Percentiles rank a stretch among this genome's conserved stretches.
Evolutionary conservation across 805 yeast genomes (phyloP).

Genomic region (Yamadazyma tumulicola): DNA sequence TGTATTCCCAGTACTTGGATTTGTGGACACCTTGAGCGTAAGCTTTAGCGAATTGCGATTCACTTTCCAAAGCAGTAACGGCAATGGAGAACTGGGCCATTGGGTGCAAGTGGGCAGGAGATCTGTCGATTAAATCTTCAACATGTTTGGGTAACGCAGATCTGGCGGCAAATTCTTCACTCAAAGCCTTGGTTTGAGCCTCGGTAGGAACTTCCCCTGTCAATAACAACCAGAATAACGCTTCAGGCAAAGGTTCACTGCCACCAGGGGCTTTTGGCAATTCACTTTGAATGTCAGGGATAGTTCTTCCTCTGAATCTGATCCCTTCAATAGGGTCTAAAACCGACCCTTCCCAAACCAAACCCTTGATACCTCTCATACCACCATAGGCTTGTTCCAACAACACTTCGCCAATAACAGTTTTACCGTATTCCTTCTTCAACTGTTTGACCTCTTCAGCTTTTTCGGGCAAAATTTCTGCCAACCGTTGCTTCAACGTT

Average conservation of each 20-base stretch:
- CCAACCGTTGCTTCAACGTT: slow-evolving; percentile 91
- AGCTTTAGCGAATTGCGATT: slow-evolving; percentile 67
- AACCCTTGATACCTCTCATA: slow-evolving; percentile 73
- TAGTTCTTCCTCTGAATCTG: slow-evolving; percentile 74
- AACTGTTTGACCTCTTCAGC: slow-evolving; percentile 87
- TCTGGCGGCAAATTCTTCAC: slow-evolving; percentile 61
- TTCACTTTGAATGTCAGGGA: slow-evolving; percentile 62
- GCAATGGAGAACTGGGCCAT: slow-evolving; percentile 83
- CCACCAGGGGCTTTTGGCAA: slow-evolving; percentile 61
- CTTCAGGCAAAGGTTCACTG: slow-evolving; percentile 67
- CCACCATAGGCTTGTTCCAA: slow-evolving; percentile 59
- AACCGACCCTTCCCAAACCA: slow-evolving; percentile 78
- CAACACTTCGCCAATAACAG: slow-evolving; percentile 50
- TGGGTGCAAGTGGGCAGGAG: slow-evolving; percentile 72
- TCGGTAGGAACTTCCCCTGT: slow-evolving; percentile 70
- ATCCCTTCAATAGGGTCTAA: slow-evolving; percentile 76
- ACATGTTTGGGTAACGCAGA: slow-evolving; percentile 65
- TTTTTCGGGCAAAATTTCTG: slow-evolving; percentile 86
- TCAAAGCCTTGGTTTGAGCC: slow-evolving; percentile 53
- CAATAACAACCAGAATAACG: slow-evolving; percentile 73
- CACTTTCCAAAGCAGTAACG: slow-evolving; percentile 67
- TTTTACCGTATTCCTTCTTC: slow-evolving; percentile 86
- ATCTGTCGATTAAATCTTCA: slow-evolving; percentile 53
- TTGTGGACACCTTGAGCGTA: slow-evolving; percentile 69
- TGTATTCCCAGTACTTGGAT: slow-evolving; percentile 70